Evolutionary conservation across 129 eudicot genomes (phyloP).

Genomic region (Centaurea solstitialis): DNA sequence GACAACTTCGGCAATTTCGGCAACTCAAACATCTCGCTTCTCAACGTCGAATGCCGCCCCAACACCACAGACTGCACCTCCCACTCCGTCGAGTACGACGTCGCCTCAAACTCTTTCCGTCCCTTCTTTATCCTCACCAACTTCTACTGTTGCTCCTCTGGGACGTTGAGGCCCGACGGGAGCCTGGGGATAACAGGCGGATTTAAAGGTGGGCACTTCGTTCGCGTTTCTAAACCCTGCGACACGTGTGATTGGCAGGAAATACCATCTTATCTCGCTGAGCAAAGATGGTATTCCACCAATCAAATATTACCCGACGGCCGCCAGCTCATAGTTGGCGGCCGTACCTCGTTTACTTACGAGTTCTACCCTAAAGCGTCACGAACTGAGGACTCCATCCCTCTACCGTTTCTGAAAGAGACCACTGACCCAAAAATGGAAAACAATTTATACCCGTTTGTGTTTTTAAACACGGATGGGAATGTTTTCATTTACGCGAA

Average conservation of each 20-base stretch:
- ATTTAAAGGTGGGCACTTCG: conserved; percentile 57
- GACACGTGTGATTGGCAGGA: conserved; percentile 72
- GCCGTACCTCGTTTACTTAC: conserved; percentile 59
- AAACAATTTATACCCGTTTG: conserved; percentile 83
- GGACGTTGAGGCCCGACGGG: conserved; percentile 66
- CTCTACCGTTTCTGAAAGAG: conserved; percentile 49
- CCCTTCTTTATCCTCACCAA: conserved; percentile 66
- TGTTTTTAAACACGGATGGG: conserved; percentile 68
- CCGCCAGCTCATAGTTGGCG: conserved; percentile 68
- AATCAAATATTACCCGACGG: conserved; percentile 79
- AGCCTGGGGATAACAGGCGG: conserved; percentile 67
- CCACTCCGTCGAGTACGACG: conserved; percentile 78
- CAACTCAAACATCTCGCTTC: conserved; percentile 68
- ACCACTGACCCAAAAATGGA: conserved; percentile 57
- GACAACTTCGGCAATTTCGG: too few species aligned
- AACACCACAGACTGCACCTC: conserved; percentile 73
- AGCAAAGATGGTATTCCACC: conserved; percentile 76
- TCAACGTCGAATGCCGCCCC: conserved; percentile 48
- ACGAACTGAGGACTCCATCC: conserved; percentile 4
- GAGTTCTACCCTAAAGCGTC: conserved; percentile 69
- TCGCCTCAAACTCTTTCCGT: conserved; percentile 51
- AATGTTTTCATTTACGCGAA: conserved; percentile 77
- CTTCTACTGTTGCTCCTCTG: conserved; percentile 91
- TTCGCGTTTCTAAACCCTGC: conserved; percentile 48
- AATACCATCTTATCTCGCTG: conserved; percentile 31